A percentile compares a stretch with the other conserved stretches of the same genome.
Evolutionary conservation across 257 asterid genomes (phyloP).

Genomic region (Solanum habrochaites): DNA sequence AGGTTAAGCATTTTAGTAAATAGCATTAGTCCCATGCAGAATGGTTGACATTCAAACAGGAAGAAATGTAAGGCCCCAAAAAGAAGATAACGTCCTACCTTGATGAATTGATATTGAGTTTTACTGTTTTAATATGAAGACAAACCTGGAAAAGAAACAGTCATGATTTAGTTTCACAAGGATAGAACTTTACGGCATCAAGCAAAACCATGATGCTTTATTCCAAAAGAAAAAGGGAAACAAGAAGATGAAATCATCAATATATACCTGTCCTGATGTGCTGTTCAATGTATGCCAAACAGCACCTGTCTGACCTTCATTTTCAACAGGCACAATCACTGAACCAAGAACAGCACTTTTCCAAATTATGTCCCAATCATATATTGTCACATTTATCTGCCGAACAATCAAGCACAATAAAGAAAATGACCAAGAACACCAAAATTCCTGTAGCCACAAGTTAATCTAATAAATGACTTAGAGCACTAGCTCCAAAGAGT

Average conservation of each 20-base stretch:
- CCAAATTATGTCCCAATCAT: constrained; percentile 90
- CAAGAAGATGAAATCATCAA: neutral
- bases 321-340: constrained; percentile 52
- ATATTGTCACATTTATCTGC: constrained; percentile 79
- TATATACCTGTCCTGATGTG: constrained; percentile 82
- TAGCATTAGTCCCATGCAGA: neutral
- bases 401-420: constrained; percentile 4
- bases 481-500: neutral
- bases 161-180: neutral
- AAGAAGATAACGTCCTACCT: constrained; percentile 24
- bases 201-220: neutral
- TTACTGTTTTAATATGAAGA: constrained; percentile 60
- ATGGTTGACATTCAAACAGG: neutral
- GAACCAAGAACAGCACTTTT: constrained; percentile 88
- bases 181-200: neutral
- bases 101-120: constrained; percentile 35
- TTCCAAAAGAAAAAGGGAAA: neutral
- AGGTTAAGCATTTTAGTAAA: neutral
- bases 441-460: neutral
- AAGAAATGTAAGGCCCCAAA: neutral
- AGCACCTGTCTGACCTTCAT: constrained; percentile 74
- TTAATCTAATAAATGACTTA: neutral
- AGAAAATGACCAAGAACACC: neutral
- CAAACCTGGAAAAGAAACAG: constrained; percentile 54
- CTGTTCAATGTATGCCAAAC: constrained; percentile 71